phyloP scores from a whole-genome alignment of 345 rosid genomes.

The Lumnitzera littorea region DNA sequence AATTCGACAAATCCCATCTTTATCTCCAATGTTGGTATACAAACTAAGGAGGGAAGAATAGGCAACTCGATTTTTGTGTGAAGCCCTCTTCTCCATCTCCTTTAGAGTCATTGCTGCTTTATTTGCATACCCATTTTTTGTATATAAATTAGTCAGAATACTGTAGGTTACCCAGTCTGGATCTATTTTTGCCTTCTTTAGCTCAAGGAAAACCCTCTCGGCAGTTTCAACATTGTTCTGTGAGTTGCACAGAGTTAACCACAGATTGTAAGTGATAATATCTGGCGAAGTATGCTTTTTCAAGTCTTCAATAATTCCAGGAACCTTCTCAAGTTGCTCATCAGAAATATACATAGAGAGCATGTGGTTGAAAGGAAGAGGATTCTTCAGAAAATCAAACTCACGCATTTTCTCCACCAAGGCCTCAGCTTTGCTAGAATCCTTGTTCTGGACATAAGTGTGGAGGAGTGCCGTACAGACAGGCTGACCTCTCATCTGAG shows the following conservation, averaged over 20 bases:
- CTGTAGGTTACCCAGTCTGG: conserved; percentile 92
- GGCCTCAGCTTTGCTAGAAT: conserved; percentile 61
- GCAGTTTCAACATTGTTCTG: conserved; percentile 50
- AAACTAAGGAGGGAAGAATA: conserved; percentile 75
- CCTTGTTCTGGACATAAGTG: conserved; percentile 51
- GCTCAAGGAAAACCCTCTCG: conserved; percentile 48
- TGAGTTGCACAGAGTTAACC: conserved; percentile 52
- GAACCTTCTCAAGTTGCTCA: conserved; percentile 52
- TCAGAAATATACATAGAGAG: conserved; percentile 50
- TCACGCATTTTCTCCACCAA: conserved; percentile 71
- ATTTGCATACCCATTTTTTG: conserved; percentile 36
- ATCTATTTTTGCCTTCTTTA: conserved; percentile 44
- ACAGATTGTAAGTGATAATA: conserved; percentile 63
- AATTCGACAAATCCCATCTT: conserved; percentile 45
- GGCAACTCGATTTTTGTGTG: conserved; percentile 43
- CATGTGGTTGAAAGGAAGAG: conserved; percentile 79
- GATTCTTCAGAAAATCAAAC: conserved; percentile 51
- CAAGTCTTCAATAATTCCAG: conserved; percentile 42
- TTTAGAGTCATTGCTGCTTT: conserved; percentile 58
- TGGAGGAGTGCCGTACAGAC: conserved; percentile 85
- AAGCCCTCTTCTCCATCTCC: conserved; percentile 81
- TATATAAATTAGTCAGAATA: conserved; percentile 48
- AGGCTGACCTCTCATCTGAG: conserved; percentile 48
- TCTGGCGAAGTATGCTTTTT: conserved; percentile 58
- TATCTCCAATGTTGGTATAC: conserved; percentile 52